Conservation (phyloP, 2,329 filamentous ascomycete species). For the Diplodia seriata region DNA sequence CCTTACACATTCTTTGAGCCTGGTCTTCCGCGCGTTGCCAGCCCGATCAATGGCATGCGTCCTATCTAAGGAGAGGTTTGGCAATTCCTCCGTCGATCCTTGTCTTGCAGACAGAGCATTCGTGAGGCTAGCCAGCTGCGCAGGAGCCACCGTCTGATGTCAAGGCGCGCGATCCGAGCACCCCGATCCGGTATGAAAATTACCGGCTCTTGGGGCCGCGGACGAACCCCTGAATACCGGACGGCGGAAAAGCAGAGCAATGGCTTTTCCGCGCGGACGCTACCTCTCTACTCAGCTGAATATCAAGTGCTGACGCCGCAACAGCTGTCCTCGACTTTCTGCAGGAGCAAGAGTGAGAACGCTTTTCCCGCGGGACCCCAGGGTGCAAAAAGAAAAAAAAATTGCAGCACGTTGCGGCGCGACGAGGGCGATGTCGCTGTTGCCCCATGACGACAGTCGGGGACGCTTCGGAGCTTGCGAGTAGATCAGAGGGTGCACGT, state of each 20-base stretch:
- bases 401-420: neutral
- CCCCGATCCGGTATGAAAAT: neutral
- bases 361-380: neutral
- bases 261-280: neutral
- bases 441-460: constrained; percentile 20
- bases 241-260: constrained; percentile 15
- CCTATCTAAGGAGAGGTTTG: neutral
- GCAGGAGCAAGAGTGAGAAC: constrained; percentile 53
- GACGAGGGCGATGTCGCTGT: constrained; percentile 19
- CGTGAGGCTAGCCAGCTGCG: constrained; percentile 10
- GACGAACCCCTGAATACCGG: neutral
- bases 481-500: constrained; percentile 28
- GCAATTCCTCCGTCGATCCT: neutral
- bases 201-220: constrained; percentile 2
- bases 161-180: neutral
- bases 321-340: constrained; percentile 71
- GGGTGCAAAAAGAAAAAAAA: neutral
- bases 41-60: neutral
- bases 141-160: neutral
- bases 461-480: constrained; percentile 24
- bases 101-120: neutral
- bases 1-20: constrained; percentile 40
- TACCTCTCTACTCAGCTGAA: neutral
- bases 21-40: constrained; percentile 33
- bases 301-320: constrained; percentile 18